A percentile compares a stretch with the other conserved stretches of the same genome.
phyloP scores from a whole-genome alignment of 805 yeast genomes.

The Ogataea nitratoaversa region DNA sequence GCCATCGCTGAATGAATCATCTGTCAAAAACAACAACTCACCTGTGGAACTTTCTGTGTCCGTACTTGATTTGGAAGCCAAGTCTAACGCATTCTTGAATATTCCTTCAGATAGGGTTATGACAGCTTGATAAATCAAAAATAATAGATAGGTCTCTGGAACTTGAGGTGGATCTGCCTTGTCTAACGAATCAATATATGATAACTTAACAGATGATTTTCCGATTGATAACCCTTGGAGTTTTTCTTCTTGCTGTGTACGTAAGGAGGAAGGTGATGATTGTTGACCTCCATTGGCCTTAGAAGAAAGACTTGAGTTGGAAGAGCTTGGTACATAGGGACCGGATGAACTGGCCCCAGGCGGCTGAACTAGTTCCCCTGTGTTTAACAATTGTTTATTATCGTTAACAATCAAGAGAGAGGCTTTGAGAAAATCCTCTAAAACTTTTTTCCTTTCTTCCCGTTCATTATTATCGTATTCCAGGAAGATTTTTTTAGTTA shows the following conservation, averaged over 20 bases:
- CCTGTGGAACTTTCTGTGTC: conserved; percentile 3
- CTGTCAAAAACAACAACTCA: conserved; percentile 21
- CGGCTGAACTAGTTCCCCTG: conserved; percentile 31
- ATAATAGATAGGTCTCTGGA: conserved; percentile 59
- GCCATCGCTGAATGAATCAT: conserved; percentile 12
- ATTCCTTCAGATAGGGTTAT: conserved; percentile 65
- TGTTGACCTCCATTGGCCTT: conserved; percentile 3
- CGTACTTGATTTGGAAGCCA: conserved; percentile 26
- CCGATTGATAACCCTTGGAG: conserved; percentile 35
- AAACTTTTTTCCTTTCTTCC: conserved; percentile 54
- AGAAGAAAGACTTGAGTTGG: conserved; percentile 4
- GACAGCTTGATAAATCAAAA: conserved; percentile 51
- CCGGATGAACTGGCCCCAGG: conserved; percentile 13
- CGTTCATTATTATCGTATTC: conserved; percentile 53
- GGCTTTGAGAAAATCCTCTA: conserved; percentile 49
- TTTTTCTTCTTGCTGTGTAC: conserved; percentile 10
- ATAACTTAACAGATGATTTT: conserved; percentile 44
- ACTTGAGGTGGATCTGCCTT: conserved; percentile 70
- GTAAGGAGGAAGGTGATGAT: conserved; percentile 9
- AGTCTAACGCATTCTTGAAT: conserved; percentile 44
- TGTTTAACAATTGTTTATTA: conserved; percentile 30
- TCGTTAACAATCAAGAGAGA: conserved; percentile 36
- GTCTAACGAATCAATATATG: conserved; percentile 73
- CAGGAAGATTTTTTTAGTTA: conserved; percentile 49
- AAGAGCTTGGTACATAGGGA: conserved; percentile 11